Base-by-base conservation (phyloP, 495 filamentous ascomycete genomes). In the Aspergillus incahuasiensis region DNA sequence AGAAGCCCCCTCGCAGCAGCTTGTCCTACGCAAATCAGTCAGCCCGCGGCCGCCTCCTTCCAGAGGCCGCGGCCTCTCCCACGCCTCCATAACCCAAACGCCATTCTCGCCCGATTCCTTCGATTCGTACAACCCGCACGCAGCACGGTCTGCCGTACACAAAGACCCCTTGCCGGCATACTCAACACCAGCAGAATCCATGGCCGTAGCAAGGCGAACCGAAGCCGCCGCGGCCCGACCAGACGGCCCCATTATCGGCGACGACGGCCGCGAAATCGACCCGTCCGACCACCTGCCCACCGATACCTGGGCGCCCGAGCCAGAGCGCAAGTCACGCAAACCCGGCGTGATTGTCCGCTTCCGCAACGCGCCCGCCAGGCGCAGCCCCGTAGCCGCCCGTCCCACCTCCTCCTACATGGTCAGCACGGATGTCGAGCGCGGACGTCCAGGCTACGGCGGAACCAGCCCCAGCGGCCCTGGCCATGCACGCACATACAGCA, bases 241-340 rank as follows among this genome's bases (percentile, higher is more conserved):
- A 32, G 63, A 68, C n/a, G 73, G 70, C 3, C 79, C 77, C 7
- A 92, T 97, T 48, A 86, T 90, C 52, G 89, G 86, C 0, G 84
- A 88, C 53, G 86, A 94, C 68, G 95, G 94, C 13, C 81, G 89
- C 28, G 86, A 92, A 54, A 84, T 97, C 54, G 94, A 97, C 66
- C 92, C 90, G 0, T 92, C 88, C 2, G 94, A 98, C 68, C 90
- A 97, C 65, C 82, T 98, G 0, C 94, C 92, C 0, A 82, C 89
- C 43, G 87, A 92, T 35, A 89, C 86, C 4, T 97, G 91, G 88
- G 94, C 94, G 0, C 94, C 94, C 0, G 91, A 97, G 66, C 92
- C 92, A 0, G 92, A 97, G 62, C 77, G 79, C 21, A 94, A 90
- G 68, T 80, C 77, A 35, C 78, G 82, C 46, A 82, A 82, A 22